Conservation (phyloP, 179 eudicot species). For the Vitellaria paradoxa region DNA sequence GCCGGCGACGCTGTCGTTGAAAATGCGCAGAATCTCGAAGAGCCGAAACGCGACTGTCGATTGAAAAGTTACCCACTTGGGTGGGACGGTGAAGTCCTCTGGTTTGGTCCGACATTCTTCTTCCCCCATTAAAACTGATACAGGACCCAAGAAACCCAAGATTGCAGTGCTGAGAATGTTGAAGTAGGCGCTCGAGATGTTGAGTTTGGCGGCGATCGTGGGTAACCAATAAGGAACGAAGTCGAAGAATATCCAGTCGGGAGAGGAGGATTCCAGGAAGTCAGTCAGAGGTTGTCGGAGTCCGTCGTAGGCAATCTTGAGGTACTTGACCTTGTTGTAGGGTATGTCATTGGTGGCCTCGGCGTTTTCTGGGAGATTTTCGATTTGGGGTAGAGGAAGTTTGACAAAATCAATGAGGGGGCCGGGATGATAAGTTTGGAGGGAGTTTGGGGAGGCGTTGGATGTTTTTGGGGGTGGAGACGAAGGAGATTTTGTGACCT, state of each 20-base stretch:
- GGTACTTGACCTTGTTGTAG: too few relatives aligned
- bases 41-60: too few relatives aligned
- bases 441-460: too few relatives aligned
- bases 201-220: conserved; percentile 13
- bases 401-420: background rate
- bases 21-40: conserved; percentile 28
- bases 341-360: too few relatives aligned
- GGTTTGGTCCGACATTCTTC: conserved; percentile 13
- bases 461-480: too few relatives aligned
- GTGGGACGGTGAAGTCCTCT: conserved; percentile 22
- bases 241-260: conserved; percentile 36
- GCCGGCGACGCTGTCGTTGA: background rate
- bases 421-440: too few relatives aligned
- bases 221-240: conserved; percentile 31
- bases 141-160: conserved; percentile 8
- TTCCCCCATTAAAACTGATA: background rate
- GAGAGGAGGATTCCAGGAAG: background rate
- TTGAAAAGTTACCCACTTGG: conserved; percentile 23
- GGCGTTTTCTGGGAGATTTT: too few relatives aligned
- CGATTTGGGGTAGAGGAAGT: too few relatives aligned
- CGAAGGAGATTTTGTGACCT: conserved; percentile 6
- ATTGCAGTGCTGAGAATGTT: conserved; percentile 8
- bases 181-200: conserved; percentile 15
- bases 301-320: too few relatives aligned
- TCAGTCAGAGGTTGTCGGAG: too few relatives aligned